These are phyloP conservation scores for Rhodomyrtus tomentosa DNA, from an alignment of 345 rosid genomes.

Conservation along the genomic window DNA sequence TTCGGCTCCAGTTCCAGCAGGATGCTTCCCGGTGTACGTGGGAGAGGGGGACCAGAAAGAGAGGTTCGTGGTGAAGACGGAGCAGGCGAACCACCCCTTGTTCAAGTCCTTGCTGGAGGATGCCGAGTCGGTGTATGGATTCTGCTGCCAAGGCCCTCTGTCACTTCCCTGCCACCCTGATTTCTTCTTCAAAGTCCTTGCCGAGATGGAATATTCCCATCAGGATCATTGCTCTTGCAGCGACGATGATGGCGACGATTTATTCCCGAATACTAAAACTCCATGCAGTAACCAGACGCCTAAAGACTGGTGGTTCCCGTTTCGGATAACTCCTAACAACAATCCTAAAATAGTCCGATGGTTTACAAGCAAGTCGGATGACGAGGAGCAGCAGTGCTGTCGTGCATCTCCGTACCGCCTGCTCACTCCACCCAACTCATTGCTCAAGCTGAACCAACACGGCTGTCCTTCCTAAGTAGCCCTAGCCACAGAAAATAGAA, in stretches of 20 bases:
- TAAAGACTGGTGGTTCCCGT: background rate
- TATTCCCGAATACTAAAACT: background rate
- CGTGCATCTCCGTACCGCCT: background rate
- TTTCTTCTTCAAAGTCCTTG: conserved; percentile 43
- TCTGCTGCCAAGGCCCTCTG: conserved; percentile 46
- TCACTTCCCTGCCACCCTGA: conserved; percentile 68
- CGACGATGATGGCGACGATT: background rate
- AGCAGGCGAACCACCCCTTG: conserved; percentile 53
- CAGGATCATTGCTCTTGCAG: background rate
- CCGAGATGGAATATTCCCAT: conserved; percentile 23
- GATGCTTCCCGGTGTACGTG: conserved; percentile 67
- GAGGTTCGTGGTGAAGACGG: conserved; percentile 32
- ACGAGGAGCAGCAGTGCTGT: background rate
- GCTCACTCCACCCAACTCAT: background rate
- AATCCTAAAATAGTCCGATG: background rate
- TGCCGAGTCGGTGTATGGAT: conserved; percentile 62
- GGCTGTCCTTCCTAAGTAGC: background rate
- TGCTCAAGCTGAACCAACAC: background rate
- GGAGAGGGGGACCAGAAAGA: conserved; percentile 42
- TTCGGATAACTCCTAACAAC: background rate
- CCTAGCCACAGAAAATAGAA: background rate
- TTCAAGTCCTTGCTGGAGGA: conserved; percentile 68
- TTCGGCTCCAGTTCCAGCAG: conserved; percentile 1
- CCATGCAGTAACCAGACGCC: background rate
- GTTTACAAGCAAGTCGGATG: background rate